These are phyloP conservation scores for Biscogniauxia sp. DNA, from an alignment of 2,329 filamentous ascomycete species.

Conservation along the genomic window DNA sequence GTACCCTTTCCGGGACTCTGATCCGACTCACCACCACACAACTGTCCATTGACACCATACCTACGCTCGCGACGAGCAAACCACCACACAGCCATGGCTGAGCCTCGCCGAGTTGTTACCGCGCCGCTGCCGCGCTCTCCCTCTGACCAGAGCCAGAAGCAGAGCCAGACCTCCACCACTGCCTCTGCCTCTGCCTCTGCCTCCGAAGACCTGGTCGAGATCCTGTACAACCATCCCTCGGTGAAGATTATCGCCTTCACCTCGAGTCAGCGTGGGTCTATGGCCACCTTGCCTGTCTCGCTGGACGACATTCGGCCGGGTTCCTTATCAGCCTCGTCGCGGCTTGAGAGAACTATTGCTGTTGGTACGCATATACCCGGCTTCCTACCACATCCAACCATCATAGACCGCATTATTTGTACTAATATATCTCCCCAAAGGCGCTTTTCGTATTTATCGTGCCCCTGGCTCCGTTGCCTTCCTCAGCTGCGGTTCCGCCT, in stretches of 20 bases:
- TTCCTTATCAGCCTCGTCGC: conserved; percentile 30
- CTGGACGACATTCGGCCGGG: conserved; percentile 33
- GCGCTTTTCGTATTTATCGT: conserved; percentile 78
- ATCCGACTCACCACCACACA: conserved; percentile 1
- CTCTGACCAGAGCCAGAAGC: conserved; percentile 11
- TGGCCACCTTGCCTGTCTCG: conserved; percentile 35
- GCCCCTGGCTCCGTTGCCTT: conserved; percentile 85
- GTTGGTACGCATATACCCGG: conserved; percentile 51
- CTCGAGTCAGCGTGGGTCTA: conserved; percentile 23
- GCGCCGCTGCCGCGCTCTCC: conserved; percentile 33
- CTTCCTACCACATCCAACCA: not conserved
- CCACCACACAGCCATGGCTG: conserved; percentile 2
- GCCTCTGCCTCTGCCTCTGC: conserved; percentile 14
- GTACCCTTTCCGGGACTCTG: conserved; percentile 12
- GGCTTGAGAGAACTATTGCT: conserved; percentile 61
- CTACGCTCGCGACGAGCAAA: conserved; percentile 6
- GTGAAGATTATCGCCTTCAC: conserved; percentile 65
- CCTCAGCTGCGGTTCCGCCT: conserved; percentile 76
- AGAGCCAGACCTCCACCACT: conserved; percentile 9
- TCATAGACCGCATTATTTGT: not conserved
- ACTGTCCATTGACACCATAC: conserved; percentile 7
- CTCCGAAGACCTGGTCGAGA: conserved; percentile 53
- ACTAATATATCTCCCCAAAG: conserved; percentile 36
- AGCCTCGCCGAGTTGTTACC: conserved; percentile 37
- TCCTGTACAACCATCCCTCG: conserved; percentile 70